Evolutionary conservation across 768 basidiomycete genomes (phyloP).

Genomic region (Chalciporus chontae): DNA sequence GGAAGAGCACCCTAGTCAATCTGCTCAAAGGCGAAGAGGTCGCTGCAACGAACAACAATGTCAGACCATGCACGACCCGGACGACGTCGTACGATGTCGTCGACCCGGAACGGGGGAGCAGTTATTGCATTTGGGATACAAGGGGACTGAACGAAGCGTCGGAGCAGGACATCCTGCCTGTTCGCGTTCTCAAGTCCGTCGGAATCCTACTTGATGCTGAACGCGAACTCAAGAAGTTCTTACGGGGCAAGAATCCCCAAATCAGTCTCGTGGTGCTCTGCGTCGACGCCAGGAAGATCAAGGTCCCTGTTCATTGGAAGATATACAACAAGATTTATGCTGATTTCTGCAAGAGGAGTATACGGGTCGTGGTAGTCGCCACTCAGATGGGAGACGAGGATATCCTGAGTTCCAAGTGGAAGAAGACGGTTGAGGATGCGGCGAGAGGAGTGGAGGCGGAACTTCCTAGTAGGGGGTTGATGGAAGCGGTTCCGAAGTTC

Average conservation of each 20-base stretch:
- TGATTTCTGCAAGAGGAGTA: constrained; percentile 10
- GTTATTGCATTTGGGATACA: constrained; percentile 23
- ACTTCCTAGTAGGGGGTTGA: constrained; percentile 11
- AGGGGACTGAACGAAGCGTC: constrained; percentile 23
- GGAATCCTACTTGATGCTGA: constrained; percentile 14
- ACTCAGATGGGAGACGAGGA: constrained; percentile 11
- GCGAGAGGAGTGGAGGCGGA: constrained; percentile 7
- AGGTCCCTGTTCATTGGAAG: constrained; percentile 14
- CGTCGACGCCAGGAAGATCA: constrained; percentile 19
- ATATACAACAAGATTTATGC: constrained; percentile 16
- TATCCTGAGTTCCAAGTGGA: constrained; percentile 13
- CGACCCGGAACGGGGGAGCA: not conserved
- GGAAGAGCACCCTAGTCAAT: constrained; percentile 28
- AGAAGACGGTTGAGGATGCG: constrained; percentile 5
- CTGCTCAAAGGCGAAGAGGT: constrained; percentile 14
- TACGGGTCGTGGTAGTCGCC: constrained; percentile 17
- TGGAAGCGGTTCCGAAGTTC: constrained; percentile 20
- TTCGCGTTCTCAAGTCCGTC: not conserved
- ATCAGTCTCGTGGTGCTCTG: constrained; percentile 22
- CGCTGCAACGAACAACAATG: constrained; percentile 17
- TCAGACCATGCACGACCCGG: constrained; percentile 18
- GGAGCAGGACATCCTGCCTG: not conserved
- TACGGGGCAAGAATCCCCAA: constrained; percentile 9
- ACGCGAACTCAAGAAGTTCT: constrained; percentile 13
- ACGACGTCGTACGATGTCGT: constrained; percentile 7